These are phyloP conservation scores for Tillandsia fasciculata DNA, from an alignment of 176 grass and related monocot genomes.

Conservation along the genomic window DNA sequence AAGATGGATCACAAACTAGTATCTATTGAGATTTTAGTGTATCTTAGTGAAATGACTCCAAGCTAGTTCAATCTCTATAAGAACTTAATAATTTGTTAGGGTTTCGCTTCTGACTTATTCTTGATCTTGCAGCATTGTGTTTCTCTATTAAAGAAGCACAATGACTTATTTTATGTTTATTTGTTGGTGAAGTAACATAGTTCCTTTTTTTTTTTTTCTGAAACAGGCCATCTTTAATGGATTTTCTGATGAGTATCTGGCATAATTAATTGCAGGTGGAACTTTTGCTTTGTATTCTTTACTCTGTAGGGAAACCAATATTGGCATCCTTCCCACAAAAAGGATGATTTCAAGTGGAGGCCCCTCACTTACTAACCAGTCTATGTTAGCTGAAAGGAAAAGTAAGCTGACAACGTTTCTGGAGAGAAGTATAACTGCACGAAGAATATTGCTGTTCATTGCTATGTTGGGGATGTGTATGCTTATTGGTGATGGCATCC, in stretches of 20 bases:
- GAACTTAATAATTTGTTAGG: no score
- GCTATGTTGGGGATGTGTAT: constrained; percentile 59
- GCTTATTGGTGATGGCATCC: constrained; percentile 70
- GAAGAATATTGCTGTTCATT: constrained; percentile 42
- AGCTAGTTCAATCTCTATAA: no score
- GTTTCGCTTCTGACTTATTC: no score
- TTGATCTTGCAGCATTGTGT: no score
- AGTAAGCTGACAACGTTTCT: constrained; percentile 34
- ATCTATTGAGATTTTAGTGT: no score
- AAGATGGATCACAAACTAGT: no score
- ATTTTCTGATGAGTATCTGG: not conserved
- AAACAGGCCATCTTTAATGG: no score
- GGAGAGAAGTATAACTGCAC: constrained; percentile 33
- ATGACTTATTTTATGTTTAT: no score
- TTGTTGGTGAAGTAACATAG: no score
- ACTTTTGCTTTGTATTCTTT: constrained; percentile 85
- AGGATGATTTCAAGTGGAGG: constrained; percentile 40
- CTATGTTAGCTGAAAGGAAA: constrained; percentile 25
- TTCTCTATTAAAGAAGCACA: no score
- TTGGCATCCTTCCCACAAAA: constrained; percentile 46
- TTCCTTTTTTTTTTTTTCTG: no score
- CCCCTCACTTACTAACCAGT: constrained; percentile 31
- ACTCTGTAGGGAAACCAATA: constrained; percentile 46
- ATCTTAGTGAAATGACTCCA: no score
- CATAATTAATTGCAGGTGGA: constrained; percentile 30